Conservation (phyloP, 257 asterid species). For the Solanum pennellii region DNA sequence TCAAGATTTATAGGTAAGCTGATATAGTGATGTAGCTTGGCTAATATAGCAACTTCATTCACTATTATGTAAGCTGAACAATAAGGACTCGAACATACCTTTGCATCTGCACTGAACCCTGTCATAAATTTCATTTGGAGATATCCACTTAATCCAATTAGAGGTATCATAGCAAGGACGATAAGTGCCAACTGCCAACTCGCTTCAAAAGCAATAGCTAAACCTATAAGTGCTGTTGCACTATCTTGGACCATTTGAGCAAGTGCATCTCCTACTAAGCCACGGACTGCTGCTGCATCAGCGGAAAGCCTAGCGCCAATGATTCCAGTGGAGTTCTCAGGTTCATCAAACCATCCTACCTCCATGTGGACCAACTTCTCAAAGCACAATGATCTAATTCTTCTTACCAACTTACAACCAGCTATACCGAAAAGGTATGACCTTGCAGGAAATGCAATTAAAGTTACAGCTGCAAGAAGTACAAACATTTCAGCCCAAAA, state of each 20-base stretch:
- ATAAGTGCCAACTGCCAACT: slow-evolving; percentile 71
- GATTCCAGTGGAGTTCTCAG: slow-evolving; percentile 68
- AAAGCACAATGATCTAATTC: slow-evolving; percentile 68
- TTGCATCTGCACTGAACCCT: slow-evolving; percentile 78
- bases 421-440: slow-evolving; percentile 73
- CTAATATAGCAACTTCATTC: not conserved
- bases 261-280: slow-evolving; percentile 76
- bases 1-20: not conserved
- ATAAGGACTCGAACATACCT: slow-evolving; percentile 19
- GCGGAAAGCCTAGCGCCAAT: slow-evolving; percentile 79
- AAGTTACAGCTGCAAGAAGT: slow-evolving; percentile 50
- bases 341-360: slow-evolving; percentile 78
- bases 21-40: no score
- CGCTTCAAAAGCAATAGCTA: slow-evolving; percentile 53
- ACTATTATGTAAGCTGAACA: not conserved
- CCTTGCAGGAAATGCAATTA: slow-evolving; percentile 67
- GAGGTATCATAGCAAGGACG: slow-evolving; percentile 51
- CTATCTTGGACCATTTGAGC: slow-evolving; percentile 75
- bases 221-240: slow-evolving; percentile 43
- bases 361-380: slow-evolving; percentile 79
- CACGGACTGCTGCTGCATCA: slow-evolving; percentile 73
- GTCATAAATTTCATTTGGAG: slow-evolving; percentile 57
- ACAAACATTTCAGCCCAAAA: slow-evolving; percentile 77
- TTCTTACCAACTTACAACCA: slow-evolving; percentile 59
- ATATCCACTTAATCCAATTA: slow-evolving; percentile 55